Conservation (phyloP, 345 rosid species). For the Camelina laxa region DNA sequence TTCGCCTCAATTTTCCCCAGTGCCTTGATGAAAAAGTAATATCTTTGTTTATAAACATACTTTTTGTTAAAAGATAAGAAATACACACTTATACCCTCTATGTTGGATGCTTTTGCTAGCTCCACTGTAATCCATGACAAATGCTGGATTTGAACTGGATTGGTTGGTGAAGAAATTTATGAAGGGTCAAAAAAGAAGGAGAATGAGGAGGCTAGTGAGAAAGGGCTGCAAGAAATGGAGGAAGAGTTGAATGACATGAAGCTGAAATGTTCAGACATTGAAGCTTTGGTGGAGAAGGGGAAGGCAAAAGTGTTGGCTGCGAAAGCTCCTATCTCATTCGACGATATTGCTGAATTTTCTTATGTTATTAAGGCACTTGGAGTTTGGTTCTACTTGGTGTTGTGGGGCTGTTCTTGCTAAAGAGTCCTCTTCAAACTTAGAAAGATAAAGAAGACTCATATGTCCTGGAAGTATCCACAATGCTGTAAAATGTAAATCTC, state of each 20-base stretch:
- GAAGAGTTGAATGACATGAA: slow-evolving; percentile 32
- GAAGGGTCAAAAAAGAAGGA: slow-evolving; percentile 17
- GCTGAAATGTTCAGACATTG: slow-evolving; percentile 9
- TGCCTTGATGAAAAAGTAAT: slow-evolving; percentile 1
- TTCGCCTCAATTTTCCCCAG: background rate
- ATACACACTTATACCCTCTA: too few species aligned
- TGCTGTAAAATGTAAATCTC: slow-evolving; percentile 1
- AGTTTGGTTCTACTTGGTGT: slow-evolving; percentile 1
- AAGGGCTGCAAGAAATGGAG: slow-evolving; percentile 23
- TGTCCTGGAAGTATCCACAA: background rate
- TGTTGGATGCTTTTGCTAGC: slow-evolving; percentile 5
- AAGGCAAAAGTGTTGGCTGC: slow-evolving; percentile 10
- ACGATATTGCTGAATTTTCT: slow-evolving; percentile 27
- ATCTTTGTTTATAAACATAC: background rate
- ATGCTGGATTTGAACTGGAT: slow-evolving; percentile 35
- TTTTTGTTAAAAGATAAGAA: too few species aligned
- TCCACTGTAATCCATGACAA: slow-evolving; percentile 9
- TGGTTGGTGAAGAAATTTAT: slow-evolving; percentile 33
- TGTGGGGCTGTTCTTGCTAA: background rate
- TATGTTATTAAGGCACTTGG: background rate
- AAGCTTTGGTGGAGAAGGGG: slow-evolving; percentile 34
- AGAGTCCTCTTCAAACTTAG: background rate
- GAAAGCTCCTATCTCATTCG: slow-evolving; percentile 26
- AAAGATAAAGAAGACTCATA: background rate
- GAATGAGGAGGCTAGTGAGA: background rate